phyloP scores from a whole-genome alignment of 169 alveolate genomes.

The Cryptosporidium parvum region DNA sequence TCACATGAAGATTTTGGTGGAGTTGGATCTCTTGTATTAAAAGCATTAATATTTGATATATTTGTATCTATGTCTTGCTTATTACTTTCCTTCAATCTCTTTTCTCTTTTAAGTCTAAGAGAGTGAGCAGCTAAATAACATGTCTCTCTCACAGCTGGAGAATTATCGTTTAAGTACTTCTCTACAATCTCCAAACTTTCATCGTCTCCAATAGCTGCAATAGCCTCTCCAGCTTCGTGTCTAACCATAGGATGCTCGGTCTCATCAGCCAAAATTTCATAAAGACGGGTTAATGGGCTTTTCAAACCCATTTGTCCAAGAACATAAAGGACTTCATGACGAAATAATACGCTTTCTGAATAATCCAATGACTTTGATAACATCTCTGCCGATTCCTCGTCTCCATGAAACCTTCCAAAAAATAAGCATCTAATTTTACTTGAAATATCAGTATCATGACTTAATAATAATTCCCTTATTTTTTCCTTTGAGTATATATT shows the following conservation, averaged over 20 bases:
- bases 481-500: constrained; percentile 31
- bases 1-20: constrained; percentile 65
- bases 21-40: constrained; percentile 80
- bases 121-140: constrained; percentile 41
- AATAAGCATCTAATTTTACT: constrained; percentile 66
- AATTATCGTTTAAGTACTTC: constrained; percentile 83
- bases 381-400: constrained; percentile 55
- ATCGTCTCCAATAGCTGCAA: constrained; percentile 80
- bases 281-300: constrained; percentile 80
- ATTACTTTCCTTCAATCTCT: constrained; percentile 72
- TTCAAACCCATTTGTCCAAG: constrained; percentile 89
- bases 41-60: constrained; percentile 76
- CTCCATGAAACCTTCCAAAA: constrained; percentile 65
- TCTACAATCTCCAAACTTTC: constrained; percentile 85
- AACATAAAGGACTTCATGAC: constrained; percentile 93
- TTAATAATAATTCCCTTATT: constrained; percentile 14
- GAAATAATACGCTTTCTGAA: constrained; percentile 76
- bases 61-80: constrained; percentile 34
- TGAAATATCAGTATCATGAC: constrained; percentile 32
- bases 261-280: constrained; percentile 82
- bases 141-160: constrained; percentile 81
- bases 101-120: constrained; percentile 75
- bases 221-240: constrained; percentile 88
- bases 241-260: constrained; percentile 89
- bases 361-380: constrained; percentile 31